Evolutionary conservation across 2,329 filamentous ascomycete species (phyloP), one percentile per base, ranked within the genome.

Genomic region (Hypoxylon sp.): DNA sequence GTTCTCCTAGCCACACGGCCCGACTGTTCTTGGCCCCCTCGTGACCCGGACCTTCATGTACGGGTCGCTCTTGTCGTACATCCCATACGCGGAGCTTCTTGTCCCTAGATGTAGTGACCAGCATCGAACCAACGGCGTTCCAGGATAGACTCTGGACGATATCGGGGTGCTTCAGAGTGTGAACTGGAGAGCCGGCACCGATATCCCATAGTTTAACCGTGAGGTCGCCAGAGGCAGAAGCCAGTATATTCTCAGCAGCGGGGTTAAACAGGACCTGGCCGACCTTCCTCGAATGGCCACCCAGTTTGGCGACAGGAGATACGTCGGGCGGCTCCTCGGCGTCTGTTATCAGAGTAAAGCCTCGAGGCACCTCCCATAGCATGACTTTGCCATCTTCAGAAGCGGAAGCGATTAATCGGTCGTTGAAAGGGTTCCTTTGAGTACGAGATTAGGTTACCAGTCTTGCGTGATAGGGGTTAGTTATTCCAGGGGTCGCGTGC

Each of bases 61-160:
- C 90, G 11, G 93, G 86, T 76, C 85, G 89, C 78, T 98, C 90
- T 80, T 97, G 93, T 72, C 95, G 89, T 57, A 94, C 92, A 81
- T 99, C 95, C 95, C 95, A 99, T 63, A 98, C 88, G 60, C 95
- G 89, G 64, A 99, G 83, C 81, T 97, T 97, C 88, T 99, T 99
- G 84, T 99, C 95, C 70, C 95, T 87, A 60, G 92, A 97, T 7
- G 95, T 98, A 6, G 95, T 98, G 45, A 90, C 93, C 58, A 99
- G 79, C 73, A 95, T 83, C 54, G 87, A 87, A 58, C 95, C 95
- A 67, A 90, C 89, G 64, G 92, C 92, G 76, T 91, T 97, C 94
- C 94, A 99, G 24, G 94, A 96, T 69, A 98, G 82, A 62, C 92
- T 96, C 77, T 98, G 95, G 33, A 98, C 90, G 65, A 97, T 93